These are phyloP conservation scores for Kwoniella dendrophila DNA, from an alignment of 768 basidiomycete genomes.

Conservation along the genomic window DNA sequence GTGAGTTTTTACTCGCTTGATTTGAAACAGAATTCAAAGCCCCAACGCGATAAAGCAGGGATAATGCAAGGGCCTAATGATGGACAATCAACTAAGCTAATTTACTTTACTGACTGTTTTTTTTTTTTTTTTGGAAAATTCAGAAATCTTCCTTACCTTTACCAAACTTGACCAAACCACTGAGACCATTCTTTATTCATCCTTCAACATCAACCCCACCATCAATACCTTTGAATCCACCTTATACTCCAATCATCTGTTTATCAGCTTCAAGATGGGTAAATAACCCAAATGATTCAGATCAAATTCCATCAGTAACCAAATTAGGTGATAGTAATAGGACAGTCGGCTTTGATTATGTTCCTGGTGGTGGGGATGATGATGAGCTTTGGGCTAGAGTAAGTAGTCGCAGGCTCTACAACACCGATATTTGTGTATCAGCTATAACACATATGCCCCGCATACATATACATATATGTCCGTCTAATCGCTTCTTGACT, in stretches of 20 bases:
- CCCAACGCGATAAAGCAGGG: too few species aligned
- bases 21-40: too few species aligned
- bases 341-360: conserved; percentile 75
- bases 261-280: conserved; percentile 80
- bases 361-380: conserved; percentile 94
- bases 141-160: conserved; percentile 75
- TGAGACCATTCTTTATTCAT: conserved; percentile 86
- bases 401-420: conserved; percentile 41
- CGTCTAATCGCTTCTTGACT: background rate
- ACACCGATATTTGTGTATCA: background rate
- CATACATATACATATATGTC: background rate
- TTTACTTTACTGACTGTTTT: background rate
- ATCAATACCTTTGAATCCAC: conserved; percentile 43
- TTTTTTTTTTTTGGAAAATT: too few species aligned
- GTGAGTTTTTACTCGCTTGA: conserved; percentile 64
- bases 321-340: conserved; percentile 41
- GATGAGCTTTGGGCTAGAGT: conserved; percentile 88
- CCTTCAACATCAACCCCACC: conserved; percentile 67
- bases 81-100: too few species aligned
- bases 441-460: background rate
- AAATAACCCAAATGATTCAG: conserved; percentile 55
- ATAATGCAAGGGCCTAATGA: too few species aligned
- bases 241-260: conserved; percentile 69
- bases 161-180: conserved; percentile 65
- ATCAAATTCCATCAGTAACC: conserved; percentile 41